Evolutionary conservation across 805 yeast genomes (phyloP), one percentile per base, ranked within the genome.

Genomic region (Suhomyces pyralidae): DNA sequence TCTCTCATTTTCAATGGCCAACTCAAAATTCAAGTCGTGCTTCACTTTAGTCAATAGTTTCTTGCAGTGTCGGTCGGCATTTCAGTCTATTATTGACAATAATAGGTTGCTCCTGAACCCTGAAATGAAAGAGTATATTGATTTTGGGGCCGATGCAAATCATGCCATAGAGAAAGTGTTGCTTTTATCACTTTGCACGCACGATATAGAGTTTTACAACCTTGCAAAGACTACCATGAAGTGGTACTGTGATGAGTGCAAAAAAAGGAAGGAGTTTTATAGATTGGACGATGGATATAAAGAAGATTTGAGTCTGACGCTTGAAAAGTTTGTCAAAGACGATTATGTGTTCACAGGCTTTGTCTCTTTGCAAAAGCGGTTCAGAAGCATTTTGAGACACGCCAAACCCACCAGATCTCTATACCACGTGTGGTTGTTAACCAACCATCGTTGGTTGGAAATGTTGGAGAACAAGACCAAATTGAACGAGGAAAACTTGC

Each of bases 281-380:
- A 38, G 40, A 19, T 12, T 22, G 14, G 34, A 22, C n/a, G 49
- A 17, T 14, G 38, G 14, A 2, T 12, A 17, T 7, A 40, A 24
- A 4, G 64, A 61, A 19, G 65, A 70, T 51, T 52, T 73, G 40
- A 46, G 55, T 7, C 64, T 61, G 2, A 64, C 72, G 0, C 72
- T 75, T 50, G 58, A 61, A 24, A 56, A 55, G 9, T 56, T 88
- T 45, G 67, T 80, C 2, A 67, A 79, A 6, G 91, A 85, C 55
- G 80, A 76, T 20, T 69, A 71, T 20, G 79, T 84, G 1, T 80
- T 86, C 40, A 83, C 88, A 0, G 92, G 94, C 26, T 77, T 84
- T 19, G 84, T 86, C 26, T 91, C 96, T 0, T 75, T 87, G 34
- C 91, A 88, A 61, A 86, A 87, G 62, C 80, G 83, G 53, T 68